Evolutionary conservation across 257 asterid genomes (phyloP), one percentile per base, ranked within the genome.

Genomic region (Nicotiana attenuata): DNA sequence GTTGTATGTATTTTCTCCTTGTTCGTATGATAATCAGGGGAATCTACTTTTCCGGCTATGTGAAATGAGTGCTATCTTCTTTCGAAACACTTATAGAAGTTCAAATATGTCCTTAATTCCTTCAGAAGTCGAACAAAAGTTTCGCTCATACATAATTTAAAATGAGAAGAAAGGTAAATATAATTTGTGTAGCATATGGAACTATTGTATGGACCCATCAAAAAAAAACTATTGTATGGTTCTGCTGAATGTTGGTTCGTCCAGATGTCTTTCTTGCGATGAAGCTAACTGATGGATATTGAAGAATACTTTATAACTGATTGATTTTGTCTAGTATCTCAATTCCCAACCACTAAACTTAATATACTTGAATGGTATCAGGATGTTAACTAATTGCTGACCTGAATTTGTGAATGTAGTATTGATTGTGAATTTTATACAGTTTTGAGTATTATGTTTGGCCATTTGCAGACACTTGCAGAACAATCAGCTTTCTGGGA

Each of bases 401-500:
- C 22, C 57, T 45, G 15, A 4, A 73, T 22, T 47, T 73, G 79
- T 47, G 61, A 73, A 24, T 73, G 7, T 22, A 14, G 22, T 47
- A 24, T 22, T 71, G 24, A 24, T 69, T 55, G 59, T 26, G 52
- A 31, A 8, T 80, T 47, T 24, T n/a, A 16, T 38, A 35, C 20
- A 50, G 64, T 80, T 80, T 20, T 65, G 66, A 80, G 26, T 65
- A 29, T 77, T 80, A 60, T 80, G 83, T 47, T 78, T 38, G 82
- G 65, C 67, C 81, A 41, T 76, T 38, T 89, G 82, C 88, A 96
- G 99, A 94, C 89, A 90, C 90, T 88, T 96, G 95, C 94, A 92
- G 86, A 89, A 93, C 87, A 96, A 96, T 89, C 94, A 85, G 87
- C 97, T 96, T 71, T 63, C 87, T 11, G 99, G 99, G 82, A 82